Percentiles rank a stretch among this genome's conserved stretches.
Conservation (phyloP, 75 land plant species). For the Adiantum capillusveneris region DNA sequence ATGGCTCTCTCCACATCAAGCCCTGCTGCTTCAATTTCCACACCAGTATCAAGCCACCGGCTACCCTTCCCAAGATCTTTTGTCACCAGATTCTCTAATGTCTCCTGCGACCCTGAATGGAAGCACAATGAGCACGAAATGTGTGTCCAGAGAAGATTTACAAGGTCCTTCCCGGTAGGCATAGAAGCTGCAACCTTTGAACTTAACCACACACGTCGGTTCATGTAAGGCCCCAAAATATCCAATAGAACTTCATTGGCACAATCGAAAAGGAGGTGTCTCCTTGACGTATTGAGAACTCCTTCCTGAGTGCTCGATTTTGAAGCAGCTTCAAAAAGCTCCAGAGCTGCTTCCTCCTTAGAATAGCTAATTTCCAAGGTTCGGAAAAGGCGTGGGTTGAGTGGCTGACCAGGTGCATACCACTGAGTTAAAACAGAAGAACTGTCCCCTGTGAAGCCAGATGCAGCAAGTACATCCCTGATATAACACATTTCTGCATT, state of each 20-base stretch:
- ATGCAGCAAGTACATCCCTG: conserved; percentile 38
- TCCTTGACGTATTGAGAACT: conserved; percentile 6
- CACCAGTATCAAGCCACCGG: conserved; percentile 45
- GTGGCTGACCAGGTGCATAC: conserved; percentile 32
- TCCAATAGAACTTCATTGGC: conserved; percentile 50
- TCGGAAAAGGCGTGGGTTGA: conserved; percentile 43
- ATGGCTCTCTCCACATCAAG: conserved; percentile 42
- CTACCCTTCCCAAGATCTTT: conserved; percentile 41
- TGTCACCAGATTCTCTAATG: conserved; percentile 40
- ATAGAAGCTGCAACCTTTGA: conserved; percentile 16
- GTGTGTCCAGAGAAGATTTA: conserved; percentile 30
- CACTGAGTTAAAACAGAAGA: conserved; percentile 8
- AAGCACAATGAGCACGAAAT: conserved; percentile 20
- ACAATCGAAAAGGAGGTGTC: conserved; percentile 62
- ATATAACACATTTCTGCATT: conserved; percentile 25
- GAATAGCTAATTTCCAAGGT: conserved; percentile 30
- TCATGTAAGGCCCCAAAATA: conserved; percentile 29
- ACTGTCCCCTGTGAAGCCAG: conserved; percentile 28
- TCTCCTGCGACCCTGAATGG: conserved; percentile 11
- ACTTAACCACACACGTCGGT: conserved; percentile 26
- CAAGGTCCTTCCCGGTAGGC: conserved; percentile 24
- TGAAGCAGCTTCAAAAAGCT: conserved; percentile 13
- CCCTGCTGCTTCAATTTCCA: conserved; percentile 32
- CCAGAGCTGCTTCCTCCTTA: conserved; percentile 11
- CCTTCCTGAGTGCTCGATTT: conserved; percentile 6